These are phyloP conservation scores for Sugiyamaella novakii DNA, from an alignment of 1,139 yeast species.

Conservation along the genomic window DNA sequence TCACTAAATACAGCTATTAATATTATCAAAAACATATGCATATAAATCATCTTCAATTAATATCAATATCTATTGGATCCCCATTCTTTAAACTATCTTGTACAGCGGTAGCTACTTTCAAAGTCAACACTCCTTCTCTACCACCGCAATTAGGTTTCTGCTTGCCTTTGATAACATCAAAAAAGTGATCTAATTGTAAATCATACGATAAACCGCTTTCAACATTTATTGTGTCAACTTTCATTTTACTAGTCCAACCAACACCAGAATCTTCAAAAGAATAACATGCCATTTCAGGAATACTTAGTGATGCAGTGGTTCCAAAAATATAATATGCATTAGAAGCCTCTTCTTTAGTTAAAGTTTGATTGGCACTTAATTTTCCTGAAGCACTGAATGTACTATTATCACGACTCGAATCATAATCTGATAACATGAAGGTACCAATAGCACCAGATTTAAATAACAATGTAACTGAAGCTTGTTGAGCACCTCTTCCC, in stretches of 20 bases:
- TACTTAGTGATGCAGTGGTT: slow-evolving; percentile 13
- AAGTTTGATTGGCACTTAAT: not conserved
- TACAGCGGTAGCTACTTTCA: slow-evolving; percentile 16
- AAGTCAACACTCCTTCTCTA: slow-evolving; percentile 8
- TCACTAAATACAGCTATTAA: too few relatives aligned
- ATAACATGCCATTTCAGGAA: slow-evolving; percentile 15
- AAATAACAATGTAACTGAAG: slow-evolving; percentile 15
- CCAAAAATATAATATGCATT: slow-evolving; percentile 15
- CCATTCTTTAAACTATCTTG: slow-evolving; percentile 11
- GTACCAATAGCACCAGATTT: slow-evolving; percentile 14
- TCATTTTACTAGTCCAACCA: slow-evolving; percentile 18
- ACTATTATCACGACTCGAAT: slow-evolving; percentile 11
- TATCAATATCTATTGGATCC: slow-evolving; percentile 9
- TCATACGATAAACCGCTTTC: slow-evolving; percentile 13
- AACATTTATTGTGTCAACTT: slow-evolving; percentile 8
- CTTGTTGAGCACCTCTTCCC: slow-evolving; percentile 10
- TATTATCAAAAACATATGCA: too few relatives aligned
- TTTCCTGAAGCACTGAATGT: not conserved
- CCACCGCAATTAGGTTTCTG: slow-evolving; percentile 15
- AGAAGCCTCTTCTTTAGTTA: slow-evolving; percentile 9
- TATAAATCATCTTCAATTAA: too few relatives aligned
- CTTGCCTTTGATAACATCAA: slow-evolving; percentile 5
- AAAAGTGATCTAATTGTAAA: slow-evolving; percentile 11
- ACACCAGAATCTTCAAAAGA: slow-evolving; percentile 17
- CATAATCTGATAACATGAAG: slow-evolving; percentile 16